These are phyloP conservation scores for Colletotrichum lupini DNA, from an alignment of 2,329 filamentous ascomycete genomes.

Conservation along the genomic window DNA sequence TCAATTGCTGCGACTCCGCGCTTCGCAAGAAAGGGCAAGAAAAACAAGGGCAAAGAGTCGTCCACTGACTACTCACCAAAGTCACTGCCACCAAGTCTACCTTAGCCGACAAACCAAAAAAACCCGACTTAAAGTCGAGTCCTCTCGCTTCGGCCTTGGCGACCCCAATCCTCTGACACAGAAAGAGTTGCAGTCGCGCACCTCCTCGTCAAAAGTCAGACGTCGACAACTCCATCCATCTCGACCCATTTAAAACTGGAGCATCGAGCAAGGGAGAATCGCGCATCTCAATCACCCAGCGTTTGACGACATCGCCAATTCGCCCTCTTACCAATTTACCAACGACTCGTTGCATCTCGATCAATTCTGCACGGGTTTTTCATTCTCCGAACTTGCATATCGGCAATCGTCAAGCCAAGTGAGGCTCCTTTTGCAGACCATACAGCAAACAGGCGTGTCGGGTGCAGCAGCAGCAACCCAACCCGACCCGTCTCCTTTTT, in stretches of 20 bases:
- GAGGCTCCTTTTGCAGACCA: conserved; percentile 14
- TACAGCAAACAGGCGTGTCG: conserved; percentile 16
- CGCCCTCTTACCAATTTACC: conserved; percentile 5
- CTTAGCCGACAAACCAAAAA: background rate
- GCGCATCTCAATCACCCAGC: conserved; percentile 24
- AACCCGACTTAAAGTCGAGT: conserved; percentile 3
- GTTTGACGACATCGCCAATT: conserved; percentile 25
- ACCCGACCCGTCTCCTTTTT: conserved; percentile 3
- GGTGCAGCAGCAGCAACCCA: conserved; percentile 22
- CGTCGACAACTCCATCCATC: conserved; percentile 22
- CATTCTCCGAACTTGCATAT: background rate
- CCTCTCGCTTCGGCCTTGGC: conserved; percentile 8
- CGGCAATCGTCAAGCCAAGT: background rate
- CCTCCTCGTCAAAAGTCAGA: background rate
- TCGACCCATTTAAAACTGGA: conserved; percentile 32
- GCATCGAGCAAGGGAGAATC: conserved; percentile 32
- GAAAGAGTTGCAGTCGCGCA: conserved; percentile 5
- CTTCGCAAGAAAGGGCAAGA: background rate
- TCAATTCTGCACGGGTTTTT: background rate
- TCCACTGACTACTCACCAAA: background rate
- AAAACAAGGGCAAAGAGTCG: conserved; percentile 24
- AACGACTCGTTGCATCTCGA: background rate
- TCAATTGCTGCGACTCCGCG: conserved; percentile 11
- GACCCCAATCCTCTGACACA: conserved; percentile 11
- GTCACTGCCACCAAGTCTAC: background rate